Evolutionary conservation across 768 basidiomycete species (phyloP), one percentile per base, ranked within the genome.

Genomic region (Kwoniella pini): DNA sequence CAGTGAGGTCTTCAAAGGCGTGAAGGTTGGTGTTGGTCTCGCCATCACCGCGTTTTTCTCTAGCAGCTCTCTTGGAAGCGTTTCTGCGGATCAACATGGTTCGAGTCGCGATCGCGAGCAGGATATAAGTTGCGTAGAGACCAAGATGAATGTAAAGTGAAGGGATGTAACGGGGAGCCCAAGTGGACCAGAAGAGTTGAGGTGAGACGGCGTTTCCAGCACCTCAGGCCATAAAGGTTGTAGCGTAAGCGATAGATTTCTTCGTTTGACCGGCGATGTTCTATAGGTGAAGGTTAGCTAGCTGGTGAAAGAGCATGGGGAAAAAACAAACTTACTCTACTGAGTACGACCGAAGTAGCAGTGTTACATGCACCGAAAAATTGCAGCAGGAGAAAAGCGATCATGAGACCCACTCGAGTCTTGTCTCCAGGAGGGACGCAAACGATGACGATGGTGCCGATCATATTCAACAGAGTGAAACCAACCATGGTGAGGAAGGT

Each of bases 131-230:
- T 6, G 57, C 46, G 27, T 58, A 57, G 26, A 54, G 21, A 45
- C 50, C 40, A 39, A 60, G 42, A 42, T 60, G 49, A 46, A 62
- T 51, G 53, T 55, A 50, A 30, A 62, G 56, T 12, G 21, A 73
- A 71, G 6, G 74, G 76, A 44, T 67, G 42, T 85, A 85, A 30
- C 82, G 80, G 10, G 84, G 82, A 1, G 75, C 74, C 68, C 84
- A 83, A 36, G 80, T 76, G 28, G 77, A 76, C 31, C 80, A 81
- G 73, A 84, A 84, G 5, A 84, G 81, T 79, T 83, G 82, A 2
- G 82, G 82, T 4, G 80, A 81, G 56, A 83, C 73, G 6, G 83
- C 82, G 69, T 84, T 84, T 15, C 84, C 84, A 9, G 80, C 80
- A 12, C 83, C 82, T 82, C 83, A 84, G 2, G 82, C 81, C 57